phyloP scores from a whole-genome alignment of 768 basidiomycete genomes.

The Daedaleopsis nitida region DNA sequence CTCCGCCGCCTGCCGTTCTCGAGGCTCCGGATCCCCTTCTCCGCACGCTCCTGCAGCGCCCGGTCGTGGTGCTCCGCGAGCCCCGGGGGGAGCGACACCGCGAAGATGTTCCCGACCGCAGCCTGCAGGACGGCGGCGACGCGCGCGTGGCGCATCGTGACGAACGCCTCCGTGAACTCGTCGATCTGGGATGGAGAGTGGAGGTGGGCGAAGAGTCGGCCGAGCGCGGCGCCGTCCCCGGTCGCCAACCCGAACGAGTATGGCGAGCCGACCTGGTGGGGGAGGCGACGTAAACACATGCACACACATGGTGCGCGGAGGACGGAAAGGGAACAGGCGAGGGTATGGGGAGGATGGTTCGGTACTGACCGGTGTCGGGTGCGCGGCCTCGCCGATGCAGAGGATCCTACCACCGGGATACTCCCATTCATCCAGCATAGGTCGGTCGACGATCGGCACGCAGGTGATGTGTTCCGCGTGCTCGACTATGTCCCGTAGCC shows the following conservation, averaged over 20 bases:
- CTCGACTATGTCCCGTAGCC: constrained; percentile 21
- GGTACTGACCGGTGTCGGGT: constrained; percentile 31
- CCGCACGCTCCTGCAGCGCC: constrained; percentile 18
- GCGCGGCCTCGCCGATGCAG: constrained; percentile 37
- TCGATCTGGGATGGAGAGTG: constrained; percentile 28
- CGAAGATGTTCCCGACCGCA: constrained; percentile 23
- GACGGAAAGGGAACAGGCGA: not conserved
- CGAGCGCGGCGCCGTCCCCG: constrained; percentile 37
- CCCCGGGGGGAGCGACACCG: constrained; percentile 27
- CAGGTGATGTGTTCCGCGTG: constrained; percentile 5
- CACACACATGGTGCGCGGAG: not conserved
- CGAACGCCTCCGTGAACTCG: constrained; percentile 28
- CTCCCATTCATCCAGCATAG: constrained; percentile 33
- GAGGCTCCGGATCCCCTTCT: constrained; percentile 7
- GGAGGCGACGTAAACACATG: not conserved
- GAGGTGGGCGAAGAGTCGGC: constrained; percentile 35
- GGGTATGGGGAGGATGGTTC: not conserved
- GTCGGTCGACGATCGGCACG: constrained; percentile 16
- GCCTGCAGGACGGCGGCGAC: constrained; percentile 23
- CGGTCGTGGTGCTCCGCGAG: constrained; percentile 15
- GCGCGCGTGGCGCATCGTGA: constrained; percentile 27
- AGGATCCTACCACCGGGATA: constrained; percentile 27
- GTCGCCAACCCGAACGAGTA: constrained; percentile 27
- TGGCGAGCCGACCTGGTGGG: constrained; percentile 10
- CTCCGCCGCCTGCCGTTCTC: not conserved